Percentiles rank a stretch among this genome's conserved stretches.
Conservation (phyloP, 768 basidiomycete species). For the Boletus reticuloceps region DNA sequence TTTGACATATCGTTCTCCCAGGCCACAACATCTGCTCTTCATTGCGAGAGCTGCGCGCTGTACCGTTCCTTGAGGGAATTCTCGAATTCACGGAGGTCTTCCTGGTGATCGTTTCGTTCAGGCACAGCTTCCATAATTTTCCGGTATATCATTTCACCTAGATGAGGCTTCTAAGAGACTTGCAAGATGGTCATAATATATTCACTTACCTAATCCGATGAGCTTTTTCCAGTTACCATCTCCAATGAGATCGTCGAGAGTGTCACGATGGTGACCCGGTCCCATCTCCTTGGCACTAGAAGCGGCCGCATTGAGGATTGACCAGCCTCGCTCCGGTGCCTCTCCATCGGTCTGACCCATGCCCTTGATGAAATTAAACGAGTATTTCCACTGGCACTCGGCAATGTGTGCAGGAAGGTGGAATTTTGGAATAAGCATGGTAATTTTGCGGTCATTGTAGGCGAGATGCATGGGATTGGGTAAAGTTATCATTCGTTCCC, state of each 20-base stretch:
- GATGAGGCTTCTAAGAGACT: neutral
- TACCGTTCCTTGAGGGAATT: neutral
- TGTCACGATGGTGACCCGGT: neutral
- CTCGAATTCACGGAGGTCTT: slow-evolving; percentile 2
- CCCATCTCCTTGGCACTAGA: neutral
- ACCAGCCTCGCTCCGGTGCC: neutral
- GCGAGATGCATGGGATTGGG: neutral
- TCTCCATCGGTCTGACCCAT: neutral
- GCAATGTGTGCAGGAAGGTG: no score
- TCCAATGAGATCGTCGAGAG: neutral
- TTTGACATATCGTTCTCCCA: slow-evolving; percentile 7
- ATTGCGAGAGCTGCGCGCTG: neutral
- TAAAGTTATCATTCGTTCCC: neutral
- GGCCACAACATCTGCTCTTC: neutral
- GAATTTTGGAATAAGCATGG: no score
- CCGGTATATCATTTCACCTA: neutral
- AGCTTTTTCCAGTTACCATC: slow-evolving; percentile 18
- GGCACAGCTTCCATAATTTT: slow-evolving; percentile 6
- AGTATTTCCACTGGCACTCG: no score
- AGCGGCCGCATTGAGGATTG: neutral
- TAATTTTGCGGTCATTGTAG: no score
- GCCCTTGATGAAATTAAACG: neutral
- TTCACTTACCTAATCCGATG: slow-evolving; percentile 18
- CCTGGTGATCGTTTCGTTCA: slow-evolving; percentile 2
- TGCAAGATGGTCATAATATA: neutral